Conservation (phyloP, 768 basidiomycete species). For the Lenzites betulinus region DNA sequence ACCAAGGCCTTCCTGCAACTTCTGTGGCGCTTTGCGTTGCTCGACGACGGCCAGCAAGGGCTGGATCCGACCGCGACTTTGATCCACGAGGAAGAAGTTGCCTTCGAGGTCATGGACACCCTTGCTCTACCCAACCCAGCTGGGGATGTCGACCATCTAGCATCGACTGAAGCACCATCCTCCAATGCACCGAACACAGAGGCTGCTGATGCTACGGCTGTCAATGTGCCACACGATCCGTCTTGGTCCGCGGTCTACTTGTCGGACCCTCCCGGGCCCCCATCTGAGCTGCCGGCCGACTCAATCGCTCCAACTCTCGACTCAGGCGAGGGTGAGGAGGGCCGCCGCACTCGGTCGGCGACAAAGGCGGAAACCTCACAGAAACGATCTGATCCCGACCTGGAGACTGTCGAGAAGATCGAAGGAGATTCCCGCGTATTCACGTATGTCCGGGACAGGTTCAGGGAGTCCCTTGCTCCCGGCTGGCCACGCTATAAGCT, state of each 20-base stretch:
- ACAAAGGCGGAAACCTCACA: not conserved
- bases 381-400: not conserved
- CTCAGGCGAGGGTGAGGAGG: no score
- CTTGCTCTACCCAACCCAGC: not conserved
- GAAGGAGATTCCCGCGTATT: not conserved
- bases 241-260: no score
- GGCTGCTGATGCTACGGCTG: not conserved
- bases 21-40: not conserved
- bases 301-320: no score
- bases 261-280: no score
- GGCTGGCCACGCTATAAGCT: constrained; percentile 7
- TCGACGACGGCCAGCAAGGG: not conserved
- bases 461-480: not conserved
- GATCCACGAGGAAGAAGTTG: not conserved
- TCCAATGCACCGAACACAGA: not conserved
- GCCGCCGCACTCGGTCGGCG: not conserved
- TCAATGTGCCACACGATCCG: no score
- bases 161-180: not conserved
- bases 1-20: not conserved
- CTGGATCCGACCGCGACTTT: not conserved
- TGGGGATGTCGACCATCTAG: not conserved
- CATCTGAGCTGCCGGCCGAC: no score
- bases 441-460: constrained; percentile 1
- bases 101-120: not conserved
- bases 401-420: not conserved